These are phyloP conservation scores for Leucocoprinus leucothites DNA, from an alignment of 768 basidiomycete genomes.

Conservation along the genomic window DNA sequence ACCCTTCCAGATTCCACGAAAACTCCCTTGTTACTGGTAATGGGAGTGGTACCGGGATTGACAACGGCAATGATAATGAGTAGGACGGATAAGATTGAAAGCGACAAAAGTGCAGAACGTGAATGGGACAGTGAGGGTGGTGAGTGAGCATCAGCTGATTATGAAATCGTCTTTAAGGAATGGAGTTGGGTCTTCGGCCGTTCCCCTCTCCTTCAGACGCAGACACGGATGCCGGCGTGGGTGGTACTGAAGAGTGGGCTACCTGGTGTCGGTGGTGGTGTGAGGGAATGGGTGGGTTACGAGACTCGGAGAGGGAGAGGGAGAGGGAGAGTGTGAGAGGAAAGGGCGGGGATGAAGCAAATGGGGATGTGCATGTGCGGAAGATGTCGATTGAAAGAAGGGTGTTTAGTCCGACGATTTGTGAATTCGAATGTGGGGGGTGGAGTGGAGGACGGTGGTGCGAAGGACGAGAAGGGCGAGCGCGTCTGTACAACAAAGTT, in stretches of 20 bases:
- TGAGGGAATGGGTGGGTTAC: too few relatives aligned
- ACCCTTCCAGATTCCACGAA: background rate
- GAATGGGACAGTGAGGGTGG: constrained; percentile 5
- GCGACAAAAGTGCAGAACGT: constrained; percentile 3
- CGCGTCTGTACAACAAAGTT: too few relatives aligned
- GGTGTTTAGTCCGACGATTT: background rate
- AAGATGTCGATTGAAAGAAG: background rate
- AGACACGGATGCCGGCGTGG: background rate
- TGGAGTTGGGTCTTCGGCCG: background rate
- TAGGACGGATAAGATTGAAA: background rate
- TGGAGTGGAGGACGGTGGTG: background rate
- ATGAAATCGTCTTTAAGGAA: constrained; percentile 1
- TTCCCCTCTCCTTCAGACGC: background rate
- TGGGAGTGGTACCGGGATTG: too few relatives aligned
- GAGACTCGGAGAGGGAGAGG: too few relatives aligned
- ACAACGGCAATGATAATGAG: background rate
- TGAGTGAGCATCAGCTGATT: background rate
- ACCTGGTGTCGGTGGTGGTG: background rate
- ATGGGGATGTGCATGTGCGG: background rate
- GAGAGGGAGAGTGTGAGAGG: too few relatives aligned
- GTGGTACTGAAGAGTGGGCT: background rate
- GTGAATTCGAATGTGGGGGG: background rate
- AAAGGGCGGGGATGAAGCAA: background rate
- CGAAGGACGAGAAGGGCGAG: too few relatives aligned
- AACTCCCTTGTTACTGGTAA: background rate